Base-by-base conservation (phyloP, 352 stramenopile genomes). In the Phytopythium kandeliae region DNA sequence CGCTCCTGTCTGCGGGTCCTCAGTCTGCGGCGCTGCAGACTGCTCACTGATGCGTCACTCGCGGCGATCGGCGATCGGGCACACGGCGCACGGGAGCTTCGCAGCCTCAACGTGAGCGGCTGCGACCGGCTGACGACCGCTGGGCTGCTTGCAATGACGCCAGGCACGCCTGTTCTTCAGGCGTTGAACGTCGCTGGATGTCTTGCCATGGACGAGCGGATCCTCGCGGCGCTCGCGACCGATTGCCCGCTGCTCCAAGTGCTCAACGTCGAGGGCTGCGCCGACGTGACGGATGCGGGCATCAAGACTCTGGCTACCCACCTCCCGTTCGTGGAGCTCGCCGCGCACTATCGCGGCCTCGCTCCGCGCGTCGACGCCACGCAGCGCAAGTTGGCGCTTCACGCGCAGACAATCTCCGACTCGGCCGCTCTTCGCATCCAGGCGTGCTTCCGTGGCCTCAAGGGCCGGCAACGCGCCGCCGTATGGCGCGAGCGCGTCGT, bases 251-350 rank as follows among this genome's bases (percentile, higher is more conserved):
- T 74, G 17, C 58, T 92, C 0, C 77, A 89, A 50, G 63, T 75
- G 21, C 67, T 92, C 12, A 88, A 89, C 34, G 43, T 92, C 31
- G 81, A 76, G 16, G 81, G 81, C 25, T 92, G 81, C 36, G 67
- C 86, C 48, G 74, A 92, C 34, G 87, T 92, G 53, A 89, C 81
- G 4, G 78, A 92, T 43, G 75, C 69, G 8, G 78, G 81, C 0
- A 69, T 92, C 31, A 51, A 44, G 19, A 90, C 81, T n/a, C 61
- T 92, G 28, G 71, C 66, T 0, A 69, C 82, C 17, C 78, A 90
- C 34, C 63, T 92, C 42, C 78, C 77, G 30, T 92, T 85, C 51
- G 78, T 92, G 3, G 71, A 78, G 30, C 57, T 56, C 48, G 72
- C 76, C 0, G 59, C 61, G 7, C 31, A 51, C 3, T 90, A 89